These are phyloP conservation scores for Cladosporium oxysporum DNA, from an alignment of 2,329 filamentous ascomycete genomes.

Conservation along the genomic window DNA sequence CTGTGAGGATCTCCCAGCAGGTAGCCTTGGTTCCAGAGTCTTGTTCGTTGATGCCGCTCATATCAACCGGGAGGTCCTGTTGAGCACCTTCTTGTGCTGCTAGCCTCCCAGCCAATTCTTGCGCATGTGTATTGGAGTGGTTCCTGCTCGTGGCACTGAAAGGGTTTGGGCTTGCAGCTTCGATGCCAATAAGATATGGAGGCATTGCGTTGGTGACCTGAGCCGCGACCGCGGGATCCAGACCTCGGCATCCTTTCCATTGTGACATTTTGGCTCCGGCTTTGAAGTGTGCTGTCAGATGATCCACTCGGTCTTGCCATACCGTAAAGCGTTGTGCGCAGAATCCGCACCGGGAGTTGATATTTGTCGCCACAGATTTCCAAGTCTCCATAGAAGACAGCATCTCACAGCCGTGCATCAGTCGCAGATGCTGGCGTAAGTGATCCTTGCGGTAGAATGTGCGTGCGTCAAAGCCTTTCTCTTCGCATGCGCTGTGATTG, in stretches of 20 bases:
- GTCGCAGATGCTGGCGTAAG: conserved; percentile 60
- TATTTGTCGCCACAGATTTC: conserved; percentile 57
- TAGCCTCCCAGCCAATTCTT: neutral
- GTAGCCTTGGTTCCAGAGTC: conserved; percentile 34
- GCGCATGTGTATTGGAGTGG: conserved; percentile 27
- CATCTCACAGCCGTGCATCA: conserved; percentile 64
- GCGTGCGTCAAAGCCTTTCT: conserved; percentile 64
- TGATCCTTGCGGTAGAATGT: conserved; percentile 66
- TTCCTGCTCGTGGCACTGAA: conserved; percentile 46
- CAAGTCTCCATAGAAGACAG: conserved; percentile 65
- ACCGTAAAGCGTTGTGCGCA: conserved; percentile 50
- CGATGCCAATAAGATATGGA: conserved; percentile 53
- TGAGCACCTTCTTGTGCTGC: conserved; percentile 18
- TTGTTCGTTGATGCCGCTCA: neutral
- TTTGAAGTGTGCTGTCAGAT: conserved; percentile 58
- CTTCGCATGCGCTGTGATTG: conserved; percentile 65
- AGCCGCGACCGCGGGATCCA: conserved; percentile 50
- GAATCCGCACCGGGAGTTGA: conserved; percentile 59
- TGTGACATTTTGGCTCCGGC: conserved; percentile 54
- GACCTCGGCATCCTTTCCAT: conserved; percentile 58
- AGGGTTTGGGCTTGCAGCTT: conserved; percentile 48
- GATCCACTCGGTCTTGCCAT: conserved; percentile 56
- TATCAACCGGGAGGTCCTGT: neutral
- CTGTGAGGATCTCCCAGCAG: conserved; percentile 53
- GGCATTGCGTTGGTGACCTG: conserved; percentile 55